Conservation (phyloP, 2,329 filamentous ascomycete species). For the Pseudogymnoascus sp. region DNA sequence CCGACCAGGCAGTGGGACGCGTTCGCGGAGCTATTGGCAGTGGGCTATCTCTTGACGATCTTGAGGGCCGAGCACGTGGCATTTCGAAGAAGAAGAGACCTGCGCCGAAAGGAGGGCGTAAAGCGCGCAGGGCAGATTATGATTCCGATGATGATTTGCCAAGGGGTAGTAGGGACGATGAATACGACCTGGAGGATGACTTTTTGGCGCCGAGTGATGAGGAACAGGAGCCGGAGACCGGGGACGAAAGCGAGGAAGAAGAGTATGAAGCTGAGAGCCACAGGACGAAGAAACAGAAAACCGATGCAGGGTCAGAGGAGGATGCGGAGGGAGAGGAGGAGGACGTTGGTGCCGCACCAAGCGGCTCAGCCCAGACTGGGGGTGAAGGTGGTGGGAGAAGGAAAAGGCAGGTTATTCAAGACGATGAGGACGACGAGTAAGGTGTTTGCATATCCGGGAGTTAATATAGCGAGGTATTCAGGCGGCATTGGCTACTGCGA, state of each 20-base stretch:
- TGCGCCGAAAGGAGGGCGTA: constrained; percentile 44
- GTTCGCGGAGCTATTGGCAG: constrained; percentile 40
- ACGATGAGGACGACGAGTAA: constrained; percentile 49
- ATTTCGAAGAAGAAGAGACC: constrained; percentile 43
- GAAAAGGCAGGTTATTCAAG: constrained; percentile 54
- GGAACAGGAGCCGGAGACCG: constrained; percentile 54
- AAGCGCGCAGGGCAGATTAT: constrained; percentile 56
- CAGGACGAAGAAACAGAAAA: constrained; percentile 30
- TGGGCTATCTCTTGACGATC: constrained; percentile 60
- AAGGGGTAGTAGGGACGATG: constrained; percentile 54
- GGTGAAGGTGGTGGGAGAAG: constrained; percentile 35
- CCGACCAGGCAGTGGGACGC: constrained; percentile 50
- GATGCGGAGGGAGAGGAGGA: constrained; percentile 48
- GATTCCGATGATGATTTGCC: constrained; percentile 71
- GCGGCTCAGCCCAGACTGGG: constrained; percentile 33
- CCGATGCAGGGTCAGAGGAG: constrained; percentile 38
- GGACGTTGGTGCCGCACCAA: constrained; percentile 46
- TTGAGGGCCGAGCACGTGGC: constrained; percentile 53
- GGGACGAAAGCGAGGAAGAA: constrained; percentile 45
- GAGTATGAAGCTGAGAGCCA: constrained; percentile 26
- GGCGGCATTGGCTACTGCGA: neutral
- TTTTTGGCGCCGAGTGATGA: constrained; percentile 73
- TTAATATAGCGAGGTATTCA: constrained; percentile 3
- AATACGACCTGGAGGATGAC: constrained; percentile 74
- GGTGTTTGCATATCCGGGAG: neutral